phyloP scores from a whole-genome alignment of 495 filamentous ascomycete genomes.

The Penicillium egyptiacum region DNA sequence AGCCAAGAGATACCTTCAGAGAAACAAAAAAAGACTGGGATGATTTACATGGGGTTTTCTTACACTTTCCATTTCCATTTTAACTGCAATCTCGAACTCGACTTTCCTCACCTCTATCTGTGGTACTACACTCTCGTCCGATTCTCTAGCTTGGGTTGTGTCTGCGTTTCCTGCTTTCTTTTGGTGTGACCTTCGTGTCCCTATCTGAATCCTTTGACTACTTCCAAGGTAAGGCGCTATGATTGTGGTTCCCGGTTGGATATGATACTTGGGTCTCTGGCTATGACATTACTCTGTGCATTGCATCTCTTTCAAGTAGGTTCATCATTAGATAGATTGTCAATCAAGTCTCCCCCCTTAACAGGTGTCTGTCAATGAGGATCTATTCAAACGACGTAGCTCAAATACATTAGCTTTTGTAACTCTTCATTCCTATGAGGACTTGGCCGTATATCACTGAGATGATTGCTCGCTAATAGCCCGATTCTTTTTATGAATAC shows the following conservation, averaged over 20 bases:
- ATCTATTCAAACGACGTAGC: background rate
- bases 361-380: background rate
- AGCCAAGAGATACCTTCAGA: slow-evolving; percentile 16
- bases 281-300: background rate
- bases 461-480: background rate
- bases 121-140: background rate
- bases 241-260: background rate
- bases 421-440: background rate
- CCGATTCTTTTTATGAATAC: too few relatives aligned
- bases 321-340: slow-evolving; percentile 1
- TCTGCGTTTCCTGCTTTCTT: background rate
- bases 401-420: background rate
- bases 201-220: background rate
- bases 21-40: slow-evolving; percentile 16
- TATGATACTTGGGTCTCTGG: background rate
- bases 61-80: background rate
- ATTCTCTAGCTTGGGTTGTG: slow-evolving; percentile 2
- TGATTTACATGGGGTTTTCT: slow-evolving; percentile 10
- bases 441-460: background rate
- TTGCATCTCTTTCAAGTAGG: slow-evolving; percentile 3
- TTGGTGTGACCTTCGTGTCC: background rate
- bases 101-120: background rate
- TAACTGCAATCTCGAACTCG: background rate
- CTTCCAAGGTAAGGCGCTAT: background rate
- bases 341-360: background rate